These are phyloP conservation scores for Halteria grandinella DNA, from an alignment of 73 alveolate species.

Conservation along the genomic window DNA sequence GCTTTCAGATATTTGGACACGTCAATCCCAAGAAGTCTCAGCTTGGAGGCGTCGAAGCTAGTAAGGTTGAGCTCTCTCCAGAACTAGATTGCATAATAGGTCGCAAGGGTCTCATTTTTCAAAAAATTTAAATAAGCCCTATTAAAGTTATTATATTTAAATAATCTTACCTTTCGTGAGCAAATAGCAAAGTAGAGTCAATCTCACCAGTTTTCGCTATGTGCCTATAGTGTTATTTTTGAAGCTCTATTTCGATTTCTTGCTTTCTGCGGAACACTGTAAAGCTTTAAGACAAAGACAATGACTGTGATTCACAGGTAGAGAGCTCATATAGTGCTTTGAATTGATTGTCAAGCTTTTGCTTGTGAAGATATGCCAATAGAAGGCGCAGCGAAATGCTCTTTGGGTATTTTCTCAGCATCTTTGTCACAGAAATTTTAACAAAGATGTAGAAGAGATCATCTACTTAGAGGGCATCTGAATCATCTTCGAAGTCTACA, in stretches of 20 bases:
- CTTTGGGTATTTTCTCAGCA: conserved; percentile 29
- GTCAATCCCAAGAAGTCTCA: conserved; percentile 1
- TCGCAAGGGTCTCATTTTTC: conserved; percentile 3
- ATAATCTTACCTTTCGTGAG: conserved; percentile 6
- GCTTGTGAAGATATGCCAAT: conserved; percentile 5
- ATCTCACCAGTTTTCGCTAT: not conserved
- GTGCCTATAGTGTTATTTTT: conserved; percentile 2
- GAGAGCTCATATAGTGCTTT: conserved; percentile 37
- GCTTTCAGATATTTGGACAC: conserved; percentile 5
- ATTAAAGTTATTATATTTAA: conserved; percentile 4
- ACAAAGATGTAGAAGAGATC: conserved; percentile 17
- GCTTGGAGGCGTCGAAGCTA: not conserved
- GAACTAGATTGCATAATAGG: conserved; percentile 9
- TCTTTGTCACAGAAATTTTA: not conserved
- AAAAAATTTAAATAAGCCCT: not conserved
- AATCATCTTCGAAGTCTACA: not conserved
- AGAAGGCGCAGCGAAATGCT: conserved; percentile 3
- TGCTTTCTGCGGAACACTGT: no score
- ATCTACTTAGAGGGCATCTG: no score
- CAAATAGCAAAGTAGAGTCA: conserved; percentile 4
- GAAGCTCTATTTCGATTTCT: no score
- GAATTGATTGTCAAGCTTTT: conserved; percentile 41
- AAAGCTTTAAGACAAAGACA: no score
- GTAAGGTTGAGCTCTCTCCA: conserved; percentile 38
- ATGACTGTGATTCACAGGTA: conserved; percentile 29